Evolutionary conservation across 2,329 filamentous ascomycete genomes (phyloP).

Genomic region (Phaeosphaeria sp.): DNA sequence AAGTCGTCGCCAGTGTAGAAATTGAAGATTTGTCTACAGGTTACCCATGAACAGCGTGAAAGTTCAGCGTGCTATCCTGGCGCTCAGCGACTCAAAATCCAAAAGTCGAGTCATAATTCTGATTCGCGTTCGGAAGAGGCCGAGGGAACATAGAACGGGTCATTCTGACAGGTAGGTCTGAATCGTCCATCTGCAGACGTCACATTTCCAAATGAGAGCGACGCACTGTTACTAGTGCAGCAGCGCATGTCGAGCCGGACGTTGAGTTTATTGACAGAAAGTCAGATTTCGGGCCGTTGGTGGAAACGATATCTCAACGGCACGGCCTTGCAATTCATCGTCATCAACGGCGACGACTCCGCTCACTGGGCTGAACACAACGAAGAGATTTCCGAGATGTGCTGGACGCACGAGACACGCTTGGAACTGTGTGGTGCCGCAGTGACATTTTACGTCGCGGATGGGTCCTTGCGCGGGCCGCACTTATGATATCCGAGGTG

Average conservation of each 20-base stretch:
- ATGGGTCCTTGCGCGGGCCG: not conserved
- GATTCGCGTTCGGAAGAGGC: not conserved
- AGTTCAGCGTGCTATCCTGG: not conserved
- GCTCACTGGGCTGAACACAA: not conserved
- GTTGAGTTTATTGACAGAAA: not conserved
- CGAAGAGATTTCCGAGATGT: not conserved
- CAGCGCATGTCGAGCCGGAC: not conserved
- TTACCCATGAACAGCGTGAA: not conserved
- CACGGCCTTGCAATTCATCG: not conserved
- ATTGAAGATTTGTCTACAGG: not conserved
- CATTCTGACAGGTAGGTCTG: not conserved
- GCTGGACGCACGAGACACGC: not conserved
- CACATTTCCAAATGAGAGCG: not conserved
- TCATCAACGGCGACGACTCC: not conserved
- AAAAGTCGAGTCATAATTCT: not conserved
- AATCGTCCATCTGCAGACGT: not conserved
- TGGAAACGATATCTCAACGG: not conserved
- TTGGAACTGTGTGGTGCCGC: constrained; percentile 1
- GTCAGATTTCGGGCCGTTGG: not conserved
- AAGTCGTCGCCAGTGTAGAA: not conserved
- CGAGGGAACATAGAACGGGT: not conserved
- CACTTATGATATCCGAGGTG: not conserved
- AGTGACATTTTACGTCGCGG: not conserved
- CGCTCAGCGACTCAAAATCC: not conserved
- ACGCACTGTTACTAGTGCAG: not conserved